A percentile compares a stretch with the other conserved stretches of the same genome.
Evolutionary conservation across 2,329 filamentous ascomycete species (phyloP).

Genomic region (Allantophomopsis cytisporea): DNA sequence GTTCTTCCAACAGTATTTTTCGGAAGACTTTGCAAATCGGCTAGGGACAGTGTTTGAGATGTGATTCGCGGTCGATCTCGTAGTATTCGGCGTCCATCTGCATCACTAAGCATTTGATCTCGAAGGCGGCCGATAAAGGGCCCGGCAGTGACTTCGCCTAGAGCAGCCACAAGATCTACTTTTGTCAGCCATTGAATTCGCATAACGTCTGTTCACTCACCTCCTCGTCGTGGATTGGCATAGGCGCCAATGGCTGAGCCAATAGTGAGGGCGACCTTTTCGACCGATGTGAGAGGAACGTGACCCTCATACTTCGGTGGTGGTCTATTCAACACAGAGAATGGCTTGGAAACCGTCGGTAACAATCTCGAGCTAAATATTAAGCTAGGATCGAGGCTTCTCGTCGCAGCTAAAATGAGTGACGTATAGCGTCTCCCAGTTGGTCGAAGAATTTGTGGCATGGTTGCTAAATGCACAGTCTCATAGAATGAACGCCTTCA

Average conservation of each 20-base stretch:
- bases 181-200: constrained; percentile 1
- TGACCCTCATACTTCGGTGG: constrained; percentile 83
- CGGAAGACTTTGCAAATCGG: constrained; percentile 58
- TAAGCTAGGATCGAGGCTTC: no score
- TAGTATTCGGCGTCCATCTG: constrained; percentile 82
- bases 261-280: constrained; percentile 58
- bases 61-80: constrained; percentile 81
- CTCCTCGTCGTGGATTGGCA: constrained; percentile 67
- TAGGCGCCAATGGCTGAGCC: constrained; percentile 50
- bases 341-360: constrained; percentile 26
- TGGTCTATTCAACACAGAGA: constrained; percentile 78
- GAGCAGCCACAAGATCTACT: constrained; percentile 77
- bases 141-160: constrained; percentile 85
- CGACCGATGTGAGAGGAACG: constrained; percentile 69
- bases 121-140: constrained; percentile 89
- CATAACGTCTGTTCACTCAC: constrained; percentile 22
- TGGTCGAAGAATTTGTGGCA: no score
- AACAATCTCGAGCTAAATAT: constrained; percentile 3
- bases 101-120: constrained; percentile 73
- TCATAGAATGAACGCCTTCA: no score
- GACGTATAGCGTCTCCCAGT: no score
- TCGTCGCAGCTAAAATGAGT: no score
- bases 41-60: constrained; percentile 50
- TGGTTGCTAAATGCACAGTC: no score
- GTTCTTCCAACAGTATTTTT: constrained; percentile 63